These are phyloP conservation scores for Phytophthora pseudosyringae DNA, from an alignment of 352 stramenopile genomes.

Conservation along the genomic window DNA sequence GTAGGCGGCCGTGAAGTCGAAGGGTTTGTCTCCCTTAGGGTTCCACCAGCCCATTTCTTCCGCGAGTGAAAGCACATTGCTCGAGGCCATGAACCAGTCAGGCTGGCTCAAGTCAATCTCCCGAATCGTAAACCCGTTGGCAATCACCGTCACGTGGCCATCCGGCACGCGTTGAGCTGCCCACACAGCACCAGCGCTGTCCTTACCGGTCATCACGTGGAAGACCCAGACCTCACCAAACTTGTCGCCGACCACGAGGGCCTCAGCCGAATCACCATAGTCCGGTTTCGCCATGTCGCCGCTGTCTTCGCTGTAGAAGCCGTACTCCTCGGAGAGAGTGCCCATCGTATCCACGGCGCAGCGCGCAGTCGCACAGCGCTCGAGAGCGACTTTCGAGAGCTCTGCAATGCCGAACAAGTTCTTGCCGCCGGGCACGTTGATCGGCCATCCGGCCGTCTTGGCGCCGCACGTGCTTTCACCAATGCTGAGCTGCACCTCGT, in stretches of 20 bases:
- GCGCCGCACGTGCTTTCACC: constrained; percentile 94
- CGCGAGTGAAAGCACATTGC: constrained; percentile 87
- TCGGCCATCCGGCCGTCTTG: constrained; percentile 78
- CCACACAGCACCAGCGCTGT: constrained; percentile 92
- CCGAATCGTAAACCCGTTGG: constrained; percentile 95
- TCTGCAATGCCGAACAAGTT: constrained; percentile 92
- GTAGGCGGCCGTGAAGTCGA: constrained; percentile 82
- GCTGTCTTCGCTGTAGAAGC: constrained; percentile 94
- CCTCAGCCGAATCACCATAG: constrained; percentile 82
- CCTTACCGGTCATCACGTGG: constrained; percentile 91
- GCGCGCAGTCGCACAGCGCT: constrained; percentile 84
- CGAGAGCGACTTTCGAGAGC: constrained; percentile 91
- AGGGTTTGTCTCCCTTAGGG: constrained; percentile 41
- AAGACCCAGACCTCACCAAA: constrained; percentile 94
- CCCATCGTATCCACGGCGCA: constrained; percentile 93
- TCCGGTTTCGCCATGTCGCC: constrained; percentile 62
- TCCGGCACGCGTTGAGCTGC: constrained; percentile 92
- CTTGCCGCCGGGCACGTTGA: constrained; percentile 67
- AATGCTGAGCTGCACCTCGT: constrained; percentile 95
- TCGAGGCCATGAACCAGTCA: constrained; percentile 89
- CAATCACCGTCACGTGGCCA: constrained; percentile 89
- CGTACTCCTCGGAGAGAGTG: constrained; percentile 89
- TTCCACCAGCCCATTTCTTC: constrained; percentile 89
- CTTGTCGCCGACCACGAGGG: constrained; percentile 88
- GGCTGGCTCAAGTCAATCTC: constrained; percentile 79